Percentiles rank a stretch among this genome's conserved stretches.
Evolutionary conservation across 2,329 filamentous ascomycete species (phyloP).

Genomic region (Didymella pinodella): DNA sequence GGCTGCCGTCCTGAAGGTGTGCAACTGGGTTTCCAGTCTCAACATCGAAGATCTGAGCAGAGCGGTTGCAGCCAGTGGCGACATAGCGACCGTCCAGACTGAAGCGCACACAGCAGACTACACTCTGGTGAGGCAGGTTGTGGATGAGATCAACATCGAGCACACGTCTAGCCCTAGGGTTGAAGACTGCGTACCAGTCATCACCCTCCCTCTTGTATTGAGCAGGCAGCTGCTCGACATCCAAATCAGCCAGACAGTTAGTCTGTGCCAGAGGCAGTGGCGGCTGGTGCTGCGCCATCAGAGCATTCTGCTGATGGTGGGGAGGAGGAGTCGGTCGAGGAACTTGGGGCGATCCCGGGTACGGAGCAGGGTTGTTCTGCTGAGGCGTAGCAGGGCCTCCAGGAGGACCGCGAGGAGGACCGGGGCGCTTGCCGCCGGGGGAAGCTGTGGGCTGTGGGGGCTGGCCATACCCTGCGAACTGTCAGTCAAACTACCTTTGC

Average conservation of each 20-base stretch:
- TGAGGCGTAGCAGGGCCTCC: constrained; percentile 84
- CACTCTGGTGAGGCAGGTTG: constrained; percentile 90
- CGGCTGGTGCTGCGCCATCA: constrained; percentile 25
- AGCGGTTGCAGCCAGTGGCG: constrained; percentile 95
- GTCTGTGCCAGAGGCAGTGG: constrained; percentile 60
- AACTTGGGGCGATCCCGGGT: constrained; percentile 83
- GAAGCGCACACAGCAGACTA: constrained; percentile 98
- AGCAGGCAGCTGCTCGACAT: constrained; percentile 82
- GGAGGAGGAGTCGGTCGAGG: constrained; percentile 79
- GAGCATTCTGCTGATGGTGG: constrained; percentile 47
- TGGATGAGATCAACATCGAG: constrained; percentile 95
- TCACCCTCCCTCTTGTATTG: constrained; percentile 87
- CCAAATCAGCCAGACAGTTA: constrained; percentile 83
- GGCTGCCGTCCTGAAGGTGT: constrained; percentile 85
- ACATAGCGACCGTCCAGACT: constrained; percentile 95
- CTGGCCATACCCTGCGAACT: constrained; percentile 74
- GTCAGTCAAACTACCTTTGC: constrained; percentile 20
- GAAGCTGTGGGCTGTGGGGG: constrained; percentile 85
- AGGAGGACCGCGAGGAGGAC: constrained; percentile 66
- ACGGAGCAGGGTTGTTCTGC: constrained; percentile 86
- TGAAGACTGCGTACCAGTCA: constrained; percentile 98
- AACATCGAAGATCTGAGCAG: constrained; percentile 99
- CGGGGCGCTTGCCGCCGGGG: constrained; percentile 79
- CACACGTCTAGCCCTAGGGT: constrained; percentile 85
- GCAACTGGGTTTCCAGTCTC: constrained; percentile 85